Base-by-base conservation (phyloP, 1,284 basidiomycete genomes). In the Ceratorhiza oryzae-sativae region DNA sequence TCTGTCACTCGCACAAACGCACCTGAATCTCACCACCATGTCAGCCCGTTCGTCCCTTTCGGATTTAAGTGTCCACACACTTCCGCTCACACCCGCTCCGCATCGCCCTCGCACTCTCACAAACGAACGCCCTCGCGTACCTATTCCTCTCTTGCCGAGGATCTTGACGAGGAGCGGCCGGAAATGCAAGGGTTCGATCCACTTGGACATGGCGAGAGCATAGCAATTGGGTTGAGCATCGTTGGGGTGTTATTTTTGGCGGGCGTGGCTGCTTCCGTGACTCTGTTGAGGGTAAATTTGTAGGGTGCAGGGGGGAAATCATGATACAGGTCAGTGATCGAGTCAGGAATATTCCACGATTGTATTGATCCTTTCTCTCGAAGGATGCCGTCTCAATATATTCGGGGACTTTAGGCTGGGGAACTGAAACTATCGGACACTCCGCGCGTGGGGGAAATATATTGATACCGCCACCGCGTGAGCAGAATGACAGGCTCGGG, bases 51-150 rank as follows among this genome's bases (percentile, higher is more conserved):
- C 65, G 12, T 68, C 65, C 18, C 36, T 68, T 20, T 68, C 65
- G 10, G 65, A 68, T 25, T 46, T 68, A 41, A 68, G 65, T 30
- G 65, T 68, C 5, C 65, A 68, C 3, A 68, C 65, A 46, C 65
- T 68, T 10, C 65, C 65, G 34, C 65, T 68, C 25, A 68, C 65
- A 32, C 65, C 65, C 15, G 65, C 65, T 18, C 23, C 65, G 12
- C 51, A 41, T 42, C 51, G 42, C 15, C 42, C 42, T 12, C 42
- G 42, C 42, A 45, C 18, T 45, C 42, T 4, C 62, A 68, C 41
- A 56, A 55, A 39, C 36, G 39, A 51, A 68, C 65, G 6, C 65
- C 53, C 13, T 68, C 65, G 25, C 51, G 42, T 15, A 68, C 65
- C 10, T 68, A 68, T 23, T 68, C 55, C 30, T 68, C 65, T 8